Evolutionary conservation across 2,329 filamentous ascomycete genomes (phyloP), one percentile per base, ranked within the genome.

Genomic region (Pseudogymnoascus sp.): DNA sequence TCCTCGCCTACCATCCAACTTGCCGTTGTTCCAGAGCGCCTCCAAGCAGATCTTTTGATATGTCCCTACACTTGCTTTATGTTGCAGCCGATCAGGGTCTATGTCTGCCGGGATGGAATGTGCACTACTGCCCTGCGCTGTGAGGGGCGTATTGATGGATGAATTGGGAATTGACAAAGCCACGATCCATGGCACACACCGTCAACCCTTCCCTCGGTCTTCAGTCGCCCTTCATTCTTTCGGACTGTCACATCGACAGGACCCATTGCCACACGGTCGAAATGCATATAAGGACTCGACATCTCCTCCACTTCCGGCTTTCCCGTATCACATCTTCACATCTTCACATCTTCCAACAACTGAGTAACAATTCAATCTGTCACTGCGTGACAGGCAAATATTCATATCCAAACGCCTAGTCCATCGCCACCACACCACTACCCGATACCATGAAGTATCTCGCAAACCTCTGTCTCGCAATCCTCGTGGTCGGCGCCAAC

Each of bases 361-460:
- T 31, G 13, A 57, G 31, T 65, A 54, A 63, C 62, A 25, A 21
- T 62, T 63, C 28, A 34, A 67, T 51, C 62, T 66, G 62, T 68
- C 67, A 36, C 19, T 62, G 21, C 39, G 41, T 41, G 57, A 62
- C 54, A 65, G 16, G 65, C 65, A 64, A 61, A 66, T 65, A 63
- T 62, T 64, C 65, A 62, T 60, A 62, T 64, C 60, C 37, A 57
- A 65, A 64, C 19, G 19, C 62, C 60, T 64, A 66, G 63, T 51
- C 63, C 64, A 21, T 64, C 37, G 21, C 66, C 39, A 28, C 51
- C 28, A 54, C 57, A 60, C 14, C 57, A 37, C 48, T 25, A 65
- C 61, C 62, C 60, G 60, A 69, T 72, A 77, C 64, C 62, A 84
- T 84, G 81, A 83, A 80, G 76, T 69, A 81, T 71, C 73, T 77